Evolutionary conservation across 192 early-diverging fungal species (phyloP), one percentile per base, ranked within the genome.

Genomic region (Podila clonocystis): DNA sequence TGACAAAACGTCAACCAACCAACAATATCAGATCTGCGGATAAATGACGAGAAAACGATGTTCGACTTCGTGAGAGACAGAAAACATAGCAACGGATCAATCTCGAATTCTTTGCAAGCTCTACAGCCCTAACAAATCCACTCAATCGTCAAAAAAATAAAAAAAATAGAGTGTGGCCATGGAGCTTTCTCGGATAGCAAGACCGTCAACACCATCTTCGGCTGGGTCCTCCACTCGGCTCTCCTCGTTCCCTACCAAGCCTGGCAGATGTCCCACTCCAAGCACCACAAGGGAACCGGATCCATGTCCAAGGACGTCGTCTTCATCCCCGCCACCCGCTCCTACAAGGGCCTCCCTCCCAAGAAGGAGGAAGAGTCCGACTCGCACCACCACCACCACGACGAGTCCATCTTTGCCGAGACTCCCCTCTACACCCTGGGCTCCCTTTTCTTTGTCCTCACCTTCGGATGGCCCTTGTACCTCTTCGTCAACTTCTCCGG

Each of bases 301-400:
- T 91, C 94, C 86, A 91, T 99, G 91, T 85, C 82, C 62, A 94
- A 93, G 82, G 97, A 99, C 77, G 93, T 96, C 84, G 97, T 99
- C 45, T 99, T 97, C 84, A 91, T 97, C 13, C 97, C 97, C 9
- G 82, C 82, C 65, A 93, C 90, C 60, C 91, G 94, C 68, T 86
- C 86, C 71, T 72, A 83, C 64, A 66, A 87, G 38, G 87, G 87
- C 12, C 75, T 91, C 45, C 84, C 86, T 34, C 76, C 75, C 33
- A 84, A 75, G 68, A 72, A 80, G 62, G 71, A 73, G 24, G 60
- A 71, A 49, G 45, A 84, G 29, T 83, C 91, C 19, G 22, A 83
- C 24, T 72, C 72, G 30, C 82, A 88, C 85, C 50, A 83, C 75
- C 33, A 70, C 64, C 76, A 82, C 33, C 52, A 55, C 52, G 26